A percentile compares a stretch with the other conserved stretches of the same genome.
Evolutionary conservation across 306 rosid genomes (phyloP).

Genomic region (Sechiopsis laciniata): DNA sequence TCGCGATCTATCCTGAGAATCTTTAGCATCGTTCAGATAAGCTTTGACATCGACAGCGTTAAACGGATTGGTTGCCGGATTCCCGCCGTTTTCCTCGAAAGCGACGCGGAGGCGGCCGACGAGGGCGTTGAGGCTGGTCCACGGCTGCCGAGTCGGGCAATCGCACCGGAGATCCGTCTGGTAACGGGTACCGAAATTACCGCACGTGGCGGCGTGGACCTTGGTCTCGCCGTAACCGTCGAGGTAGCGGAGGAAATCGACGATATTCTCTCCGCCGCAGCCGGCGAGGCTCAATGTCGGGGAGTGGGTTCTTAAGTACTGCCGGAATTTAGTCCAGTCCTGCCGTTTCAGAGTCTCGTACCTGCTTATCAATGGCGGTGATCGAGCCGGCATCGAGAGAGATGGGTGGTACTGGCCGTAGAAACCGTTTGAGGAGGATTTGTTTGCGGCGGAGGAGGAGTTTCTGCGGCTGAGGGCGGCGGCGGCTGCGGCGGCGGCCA

Average conservation of each 20-base stretch:
- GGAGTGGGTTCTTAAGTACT: constrained; percentile 1
- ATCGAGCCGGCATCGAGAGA: background rate
- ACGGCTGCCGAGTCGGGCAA: constrained; percentile 17
- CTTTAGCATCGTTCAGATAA: background rate
- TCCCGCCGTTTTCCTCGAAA: constrained; percentile 23
- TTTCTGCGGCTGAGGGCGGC: background rate
- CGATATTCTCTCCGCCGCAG: constrained; percentile 13
- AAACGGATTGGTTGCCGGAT: constrained; percentile 14
- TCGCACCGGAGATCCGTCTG: background rate
- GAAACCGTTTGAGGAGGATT: background rate
- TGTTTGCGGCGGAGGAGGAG: background rate
- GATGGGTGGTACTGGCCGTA: background rate
- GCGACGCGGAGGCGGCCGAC: constrained; percentile 23
- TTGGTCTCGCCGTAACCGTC: background rate
- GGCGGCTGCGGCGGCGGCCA: constrained; percentile 17
- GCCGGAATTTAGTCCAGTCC: constrained; percentile 22
- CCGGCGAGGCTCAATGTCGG: constrained; percentile 8
- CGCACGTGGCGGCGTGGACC: constrained; percentile 1
- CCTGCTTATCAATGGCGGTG: constrained; percentile 13
- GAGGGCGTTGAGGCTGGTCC: constrained; percentile 12
- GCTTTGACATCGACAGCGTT: constrained; percentile 2
- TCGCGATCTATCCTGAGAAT: background rate
- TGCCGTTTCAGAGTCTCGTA: constrained; percentile 19
- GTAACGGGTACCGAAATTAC: constrained; percentile 1
- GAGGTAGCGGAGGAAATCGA: constrained; percentile 19